Evolutionary conservation across 2,329 filamentous ascomycete species (phyloP), one percentile per base, ranked within the genome.

Genomic region (Magnaporthiopsis rhizophila): DNA sequence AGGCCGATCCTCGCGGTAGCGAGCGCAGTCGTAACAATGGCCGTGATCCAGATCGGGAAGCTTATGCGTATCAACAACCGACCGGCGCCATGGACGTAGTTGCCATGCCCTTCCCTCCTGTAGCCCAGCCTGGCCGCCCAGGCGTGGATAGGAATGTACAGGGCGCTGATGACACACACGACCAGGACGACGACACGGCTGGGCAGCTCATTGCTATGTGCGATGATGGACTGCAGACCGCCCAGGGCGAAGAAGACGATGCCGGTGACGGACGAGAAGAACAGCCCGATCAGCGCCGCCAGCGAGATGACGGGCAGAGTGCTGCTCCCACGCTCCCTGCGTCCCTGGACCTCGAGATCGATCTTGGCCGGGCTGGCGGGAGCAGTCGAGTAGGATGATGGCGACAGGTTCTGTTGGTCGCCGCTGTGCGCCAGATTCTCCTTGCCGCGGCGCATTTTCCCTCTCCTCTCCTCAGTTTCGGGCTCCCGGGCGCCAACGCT

Each of bases 151-250:
- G 63, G 66, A 9, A 72, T 69, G 28, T 75, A 74, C 7, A 74
- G 59, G 5, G 73, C 24, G 0, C 71, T 68, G 58, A 72, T 65
- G 0, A 63, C 61, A 2, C 69, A 69, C 15, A 73, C 71, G 60
- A 72, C 71, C 53, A 76, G 65, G 7, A 75, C 67, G 9, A 74
- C 66, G 59, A 74, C 70, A 15, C 74, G 70, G 13, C 73, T 68
- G 32, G 75, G 70, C 34, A 70, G 71, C 59, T 69, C 68, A 24
- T 26, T 45, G 5, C 68, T 66, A 57, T 68, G 65, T 2, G 69
- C 63, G 18, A 69, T 67, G 38, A 66, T 36, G 3, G 69, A 67
- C 11, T 70, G 68, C 12, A 70, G 32, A 45, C 74, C 67, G 18
- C 72, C 67, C 9, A 72, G 66, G 13, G 74, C 60, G 2, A 71